These are phyloP conservation scores for Suaeda aralocaspica DNA, from an alignment of 148 eudicot genomes.

Conservation along the genomic window DNA sequence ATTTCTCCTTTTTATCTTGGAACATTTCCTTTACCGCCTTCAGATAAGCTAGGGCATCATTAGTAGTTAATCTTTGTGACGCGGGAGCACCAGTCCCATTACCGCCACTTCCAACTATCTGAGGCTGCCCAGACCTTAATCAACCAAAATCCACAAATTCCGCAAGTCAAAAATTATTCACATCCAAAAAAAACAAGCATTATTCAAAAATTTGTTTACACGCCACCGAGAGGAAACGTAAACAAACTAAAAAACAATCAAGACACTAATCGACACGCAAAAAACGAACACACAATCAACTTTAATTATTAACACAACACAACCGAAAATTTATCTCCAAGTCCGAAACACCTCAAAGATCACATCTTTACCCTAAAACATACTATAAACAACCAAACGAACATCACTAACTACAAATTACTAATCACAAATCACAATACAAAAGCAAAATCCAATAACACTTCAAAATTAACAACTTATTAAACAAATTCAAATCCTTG, in stretches of 20 bases:
- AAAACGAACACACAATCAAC: background rate
- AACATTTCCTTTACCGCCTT: constrained; percentile 94
- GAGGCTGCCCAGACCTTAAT: constrained; percentile 55
- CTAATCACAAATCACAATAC: background rate
- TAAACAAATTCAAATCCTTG: background rate
- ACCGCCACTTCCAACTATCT: constrained; percentile 39
- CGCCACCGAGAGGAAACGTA: background rate
- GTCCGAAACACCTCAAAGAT: constrained; percentile 12
- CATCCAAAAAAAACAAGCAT: background rate
- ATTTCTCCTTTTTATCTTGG: constrained; percentile 77
- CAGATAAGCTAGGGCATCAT: constrained; percentile 80
- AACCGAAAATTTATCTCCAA: background rate
- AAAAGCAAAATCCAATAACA: background rate
- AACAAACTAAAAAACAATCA: background rate
- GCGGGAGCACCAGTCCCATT: constrained; percentile 36
- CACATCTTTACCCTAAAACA: constrained; percentile 14
- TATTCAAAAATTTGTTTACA: background rate
- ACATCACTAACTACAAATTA: too few relatives aligned
- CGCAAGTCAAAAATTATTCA: background rate
- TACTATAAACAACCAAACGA: background rate
- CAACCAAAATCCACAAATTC: constrained; percentile 17
- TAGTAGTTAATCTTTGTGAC: constrained; percentile 65
- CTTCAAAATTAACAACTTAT: background rate
- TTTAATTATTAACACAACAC: background rate
- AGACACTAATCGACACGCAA: background rate